phyloP scores from a whole-genome alignment of 75 land plant genomes.

The Pinus taeda region DNA sequence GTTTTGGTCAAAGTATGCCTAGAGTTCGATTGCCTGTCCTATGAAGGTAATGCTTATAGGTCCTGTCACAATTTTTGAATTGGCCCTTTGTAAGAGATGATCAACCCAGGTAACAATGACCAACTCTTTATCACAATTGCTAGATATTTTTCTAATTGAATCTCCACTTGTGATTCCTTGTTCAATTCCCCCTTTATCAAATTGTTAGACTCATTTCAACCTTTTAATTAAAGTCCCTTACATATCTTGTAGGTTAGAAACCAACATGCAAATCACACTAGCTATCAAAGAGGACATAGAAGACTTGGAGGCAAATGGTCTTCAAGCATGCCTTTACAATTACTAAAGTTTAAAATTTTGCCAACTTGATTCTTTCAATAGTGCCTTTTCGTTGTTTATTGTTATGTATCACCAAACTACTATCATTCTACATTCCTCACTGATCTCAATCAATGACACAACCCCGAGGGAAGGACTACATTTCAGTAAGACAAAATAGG shows the following conservation, averaged over 20 bases:
- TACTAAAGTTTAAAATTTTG: too few relatives aligned
- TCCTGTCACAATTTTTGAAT: constrained; percentile 85
- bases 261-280: constrained; percentile 79
- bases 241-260: constrained; percentile 25
- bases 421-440: constrained; percentile 8
- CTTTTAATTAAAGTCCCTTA: not conserved
- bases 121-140: not conserved
- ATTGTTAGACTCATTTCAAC: not conserved
- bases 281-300: constrained; percentile 88
- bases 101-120: constrained; percentile 56
- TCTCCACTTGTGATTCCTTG: not conserved
- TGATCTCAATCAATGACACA: constrained; percentile 61
- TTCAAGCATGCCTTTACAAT: too few relatives aligned
- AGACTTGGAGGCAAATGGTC: too few relatives aligned
- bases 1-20: constrained; percentile 75
- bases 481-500: constrained; percentile 48
- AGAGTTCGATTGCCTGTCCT: constrained; percentile 75
- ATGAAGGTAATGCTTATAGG: constrained; percentile 97
- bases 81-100: constrained; percentile 82
- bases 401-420: too few relatives aligned
- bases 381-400: too few relatives aligned
- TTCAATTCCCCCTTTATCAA: not conserved
- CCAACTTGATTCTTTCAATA: too few relatives aligned
- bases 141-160: not conserved
- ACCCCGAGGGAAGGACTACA: constrained; percentile 54